Percentiles rank a stretch among this genome's conserved stretches.
Conservation (phyloP, 2,329 filamentous ascomycete species). For the Ilyonectria robusta region DNA sequence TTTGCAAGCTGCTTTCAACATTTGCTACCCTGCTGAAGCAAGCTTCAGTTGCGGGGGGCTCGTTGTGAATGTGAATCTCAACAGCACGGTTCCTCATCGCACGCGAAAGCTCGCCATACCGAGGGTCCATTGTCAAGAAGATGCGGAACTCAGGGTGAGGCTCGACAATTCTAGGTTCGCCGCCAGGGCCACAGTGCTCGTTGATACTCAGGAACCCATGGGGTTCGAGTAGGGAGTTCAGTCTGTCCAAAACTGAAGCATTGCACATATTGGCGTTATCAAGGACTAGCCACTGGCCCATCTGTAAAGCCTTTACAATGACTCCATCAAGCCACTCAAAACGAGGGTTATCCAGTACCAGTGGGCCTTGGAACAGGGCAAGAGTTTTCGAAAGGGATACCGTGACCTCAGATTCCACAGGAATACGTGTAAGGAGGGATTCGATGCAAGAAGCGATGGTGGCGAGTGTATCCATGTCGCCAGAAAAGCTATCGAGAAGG, state of each 20-base stretch:
- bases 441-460: slow-evolving; percentile 57
- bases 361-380: slow-evolving; percentile 65
- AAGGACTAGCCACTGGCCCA: slow-evolving; percentile 92
- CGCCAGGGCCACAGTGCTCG: slow-evolving; percentile 88
- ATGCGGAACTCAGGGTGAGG: slow-evolving; percentile 92
- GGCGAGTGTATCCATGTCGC: slow-evolving; percentile 56
- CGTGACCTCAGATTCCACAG: slow-evolving; percentile 62
- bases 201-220: slow-evolving; percentile 92
- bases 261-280: slow-evolving; percentile 99
- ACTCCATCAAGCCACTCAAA: slow-evolving; percentile 98
- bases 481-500: slow-evolving; percentile 60
- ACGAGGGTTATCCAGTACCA: slow-evolving; percentile 77
- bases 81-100: slow-evolving; percentile 97
- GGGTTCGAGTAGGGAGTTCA: slow-evolving; percentile 95
- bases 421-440: slow-evolving; percentile 57
- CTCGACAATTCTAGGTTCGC: slow-evolving; percentile 82
- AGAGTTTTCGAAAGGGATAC: slow-evolving; percentile 64
- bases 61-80: slow-evolving; percentile 82
- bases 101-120: slow-evolving; percentile 92
- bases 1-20: slow-evolving; percentile 65
- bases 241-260: slow-evolving; percentile 90
- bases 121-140: slow-evolving; percentile 93
- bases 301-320: slow-evolving; percentile 87
- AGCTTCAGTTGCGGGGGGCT: slow-evolving; percentile 50
- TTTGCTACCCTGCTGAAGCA: slow-evolving; percentile 59